Evolutionary conservation across 129 eudicot genomes (phyloP).

Genomic region (Flaveria brownii): DNA sequence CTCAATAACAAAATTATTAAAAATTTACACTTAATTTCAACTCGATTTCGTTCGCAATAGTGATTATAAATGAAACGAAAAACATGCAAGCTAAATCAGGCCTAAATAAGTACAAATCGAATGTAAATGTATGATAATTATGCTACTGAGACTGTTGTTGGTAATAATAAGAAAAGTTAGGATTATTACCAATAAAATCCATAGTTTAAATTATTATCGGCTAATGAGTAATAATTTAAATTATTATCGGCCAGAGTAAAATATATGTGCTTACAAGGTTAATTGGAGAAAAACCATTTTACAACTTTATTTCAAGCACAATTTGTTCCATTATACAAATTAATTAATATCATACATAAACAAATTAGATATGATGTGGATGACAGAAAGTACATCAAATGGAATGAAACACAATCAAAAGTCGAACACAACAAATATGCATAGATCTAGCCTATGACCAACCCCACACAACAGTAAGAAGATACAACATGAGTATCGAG

Average conservation of each 20-base stretch:
- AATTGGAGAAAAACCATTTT: background rate
- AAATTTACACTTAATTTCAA: too few species aligned
- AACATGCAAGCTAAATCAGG: too few species aligned
- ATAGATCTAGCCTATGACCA: slow-evolving; percentile 37
- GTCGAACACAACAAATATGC: background rate
- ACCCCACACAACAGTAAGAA: slow-evolving; percentile 39
- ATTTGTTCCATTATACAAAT: background rate
- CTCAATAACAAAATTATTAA: too few species aligned
- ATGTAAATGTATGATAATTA: too few species aligned
- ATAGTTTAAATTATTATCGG: too few species aligned
- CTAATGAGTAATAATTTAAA: too few species aligned
- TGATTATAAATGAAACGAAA: too few species aligned
- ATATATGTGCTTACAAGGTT: background rate
- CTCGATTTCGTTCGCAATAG: too few species aligned
- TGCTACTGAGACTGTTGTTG: too few species aligned
- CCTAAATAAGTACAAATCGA: too few species aligned
- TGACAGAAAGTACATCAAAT: background rate
- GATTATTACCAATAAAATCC: too few species aligned
- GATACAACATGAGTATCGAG: slow-evolving; percentile 45
- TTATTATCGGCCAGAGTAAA: background rate
- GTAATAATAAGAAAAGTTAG: too few species aligned
- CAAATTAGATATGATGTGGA: background rate
- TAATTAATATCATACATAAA: background rate
- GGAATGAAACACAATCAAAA: background rate
- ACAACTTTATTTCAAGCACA: background rate